These are phyloP conservation scores for Petunia hybrid DNA, from an alignment of 305 asterid genomes.

Conservation along the genomic window DNA sequence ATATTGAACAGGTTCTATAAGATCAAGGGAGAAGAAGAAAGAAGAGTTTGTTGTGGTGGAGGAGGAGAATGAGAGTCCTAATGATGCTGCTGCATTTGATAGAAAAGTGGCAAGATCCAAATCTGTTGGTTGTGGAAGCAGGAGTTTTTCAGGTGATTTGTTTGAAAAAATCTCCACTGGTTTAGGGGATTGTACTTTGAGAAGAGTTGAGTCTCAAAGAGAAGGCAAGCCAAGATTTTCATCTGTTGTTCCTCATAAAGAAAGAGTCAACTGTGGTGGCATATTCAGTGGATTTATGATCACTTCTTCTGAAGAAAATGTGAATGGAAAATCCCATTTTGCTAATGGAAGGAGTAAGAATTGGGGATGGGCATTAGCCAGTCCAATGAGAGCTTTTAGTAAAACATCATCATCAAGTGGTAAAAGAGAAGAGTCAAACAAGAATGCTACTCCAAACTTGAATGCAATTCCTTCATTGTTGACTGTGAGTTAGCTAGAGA, in stretches of 20 bases:
- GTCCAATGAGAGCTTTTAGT: slow-evolving; percentile 91
- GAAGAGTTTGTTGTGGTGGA: slow-evolving; percentile 60
- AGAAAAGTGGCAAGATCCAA: slow-evolving; percentile 90
- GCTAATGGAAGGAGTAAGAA: slow-evolving; percentile 85
- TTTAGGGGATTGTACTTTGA: slow-evolving; percentile 86
- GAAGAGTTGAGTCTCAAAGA: slow-evolving; percentile 90
- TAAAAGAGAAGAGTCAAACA: slow-evolving; percentile 53
- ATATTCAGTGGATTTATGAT: slow-evolving; percentile 69
- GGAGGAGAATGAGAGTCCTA: slow-evolving; percentile 63
- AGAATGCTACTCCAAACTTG: slow-evolving; percentile 72
- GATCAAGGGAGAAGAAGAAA: slow-evolving; percentile 59
- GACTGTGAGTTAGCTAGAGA: slow-evolving; percentile 61
- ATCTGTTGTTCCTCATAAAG: slow-evolving; percentile 52
- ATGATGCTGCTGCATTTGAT: slow-evolving; percentile 50
- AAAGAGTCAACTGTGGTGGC: slow-evolving; percentile 89
- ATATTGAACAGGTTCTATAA: slow-evolving; percentile 26
- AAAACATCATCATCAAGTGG: slow-evolving; percentile 47
- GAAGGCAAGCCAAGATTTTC: slow-evolving; percentile 72
- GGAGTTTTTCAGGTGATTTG: slow-evolving; percentile 91
- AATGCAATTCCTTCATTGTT: slow-evolving; percentile 86
- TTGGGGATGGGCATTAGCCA: slow-evolving; percentile 98
- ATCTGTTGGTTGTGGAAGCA: slow-evolving; percentile 98
- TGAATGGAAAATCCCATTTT: slow-evolving; percentile 52
- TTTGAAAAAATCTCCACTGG: slow-evolving; percentile 90
- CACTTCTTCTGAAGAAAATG: slow-evolving; percentile 57